A percentile compares a stretch with the other conserved stretches of the same genome.
Evolutionary conservation across 2,329 filamentous ascomycete genomes (phyloP).

Genomic region (Nemania abortiva): DNA sequence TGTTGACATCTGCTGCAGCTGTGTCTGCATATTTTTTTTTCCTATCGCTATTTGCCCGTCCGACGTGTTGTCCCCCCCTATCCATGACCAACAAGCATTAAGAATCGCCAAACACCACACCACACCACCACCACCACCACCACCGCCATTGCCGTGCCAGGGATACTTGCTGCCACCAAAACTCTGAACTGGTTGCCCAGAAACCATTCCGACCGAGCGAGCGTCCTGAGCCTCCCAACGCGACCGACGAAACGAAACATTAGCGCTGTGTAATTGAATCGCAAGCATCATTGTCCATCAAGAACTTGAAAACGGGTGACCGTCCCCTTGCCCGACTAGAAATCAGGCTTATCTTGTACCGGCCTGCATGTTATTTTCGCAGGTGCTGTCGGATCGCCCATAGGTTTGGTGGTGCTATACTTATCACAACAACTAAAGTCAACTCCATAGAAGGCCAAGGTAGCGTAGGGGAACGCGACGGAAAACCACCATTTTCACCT

Average conservation of each 20-base stretch:
- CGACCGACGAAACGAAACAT: constrained; percentile 29
- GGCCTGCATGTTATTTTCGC: constrained; percentile 17
- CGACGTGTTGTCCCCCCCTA: constrained; percentile 31
- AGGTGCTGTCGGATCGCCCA: constrained; percentile 3
- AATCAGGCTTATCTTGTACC: constrained; percentile 17
- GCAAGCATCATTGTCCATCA: constrained; percentile 14
- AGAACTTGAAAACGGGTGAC: constrained; percentile 4
- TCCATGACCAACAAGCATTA: constrained; percentile 34
- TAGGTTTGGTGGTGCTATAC: constrained; percentile 8
- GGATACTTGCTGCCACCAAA: constrained; percentile 26
- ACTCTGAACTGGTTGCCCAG: constrained; percentile 9
- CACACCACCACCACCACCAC: constrained; percentile 13
- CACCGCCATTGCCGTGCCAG: constrained; percentile 26
- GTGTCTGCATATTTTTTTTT: constrained; percentile 23
- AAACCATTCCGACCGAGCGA: constrained; percentile 29
- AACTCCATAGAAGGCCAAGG: not conserved
- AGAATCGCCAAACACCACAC: constrained; percentile 29
- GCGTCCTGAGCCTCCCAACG: constrained; percentile 29
- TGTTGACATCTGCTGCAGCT: constrained; percentile 16
- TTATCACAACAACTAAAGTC: constrained; percentile 5
- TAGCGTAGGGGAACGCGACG: constrained; percentile 24
- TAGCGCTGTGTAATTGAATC: constrained; percentile 25
- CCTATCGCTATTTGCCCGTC: constrained; percentile 19
- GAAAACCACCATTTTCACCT: constrained; percentile 11
- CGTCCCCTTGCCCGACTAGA: constrained; percentile 9